These are phyloP conservation scores for Parmelia sp. DNA, from an alignment of 495 filamentous ascomycete genomes.

Conservation along the genomic window DNA sequence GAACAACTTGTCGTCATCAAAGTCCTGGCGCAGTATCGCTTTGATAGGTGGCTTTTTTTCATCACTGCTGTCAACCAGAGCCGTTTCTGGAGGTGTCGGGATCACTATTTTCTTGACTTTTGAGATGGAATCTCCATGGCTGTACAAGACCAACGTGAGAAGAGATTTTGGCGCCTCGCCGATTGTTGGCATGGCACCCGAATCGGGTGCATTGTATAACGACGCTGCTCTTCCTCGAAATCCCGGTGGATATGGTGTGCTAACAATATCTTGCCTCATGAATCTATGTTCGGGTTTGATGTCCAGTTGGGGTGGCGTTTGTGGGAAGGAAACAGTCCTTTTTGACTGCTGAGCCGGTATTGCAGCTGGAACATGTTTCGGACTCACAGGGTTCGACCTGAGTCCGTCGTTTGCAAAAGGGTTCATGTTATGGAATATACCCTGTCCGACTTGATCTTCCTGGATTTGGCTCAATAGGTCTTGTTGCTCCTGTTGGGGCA, in stretches of 20 bases:
- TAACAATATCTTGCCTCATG: slow-evolving; percentile 25
- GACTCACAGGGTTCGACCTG: slow-evolving; percentile 5
- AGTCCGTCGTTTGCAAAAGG: slow-evolving; percentile 5
- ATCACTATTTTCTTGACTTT: slow-evolving; percentile 20
- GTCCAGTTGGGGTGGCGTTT: slow-evolving; percentile 16
- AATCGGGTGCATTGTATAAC: background rate
- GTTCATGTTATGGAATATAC: slow-evolving; percentile 4
- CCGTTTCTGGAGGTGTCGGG: slow-evolving; percentile 8
- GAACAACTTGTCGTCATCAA: slow-evolving; percentile 30
- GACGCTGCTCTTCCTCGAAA: background rate
- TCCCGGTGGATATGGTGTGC: slow-evolving; percentile 27
- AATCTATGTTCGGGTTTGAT: slow-evolving; percentile 7
- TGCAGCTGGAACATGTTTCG: slow-evolving; percentile 3
- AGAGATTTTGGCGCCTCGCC: slow-evolving; percentile 7
- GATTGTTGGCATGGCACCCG: background rate
- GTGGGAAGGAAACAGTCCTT: slow-evolving; percentile 23
- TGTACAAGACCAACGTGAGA: slow-evolving; percentile 20
- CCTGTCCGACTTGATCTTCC: background rate
- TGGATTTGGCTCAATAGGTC: background rate
- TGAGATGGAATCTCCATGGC: slow-evolving; percentile 16
- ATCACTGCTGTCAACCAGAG: slow-evolving; percentile 5
- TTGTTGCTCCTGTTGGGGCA: background rate
- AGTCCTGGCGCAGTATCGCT: slow-evolving; percentile 11
- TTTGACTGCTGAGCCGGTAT: slow-evolving; percentile 4
- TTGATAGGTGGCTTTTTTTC: slow-evolving; percentile 7